These are phyloP conservation scores for Puccinia coronata DNA, from an alignment of 1,284 basidiomycete species.

Conservation along the genomic window DNA sequence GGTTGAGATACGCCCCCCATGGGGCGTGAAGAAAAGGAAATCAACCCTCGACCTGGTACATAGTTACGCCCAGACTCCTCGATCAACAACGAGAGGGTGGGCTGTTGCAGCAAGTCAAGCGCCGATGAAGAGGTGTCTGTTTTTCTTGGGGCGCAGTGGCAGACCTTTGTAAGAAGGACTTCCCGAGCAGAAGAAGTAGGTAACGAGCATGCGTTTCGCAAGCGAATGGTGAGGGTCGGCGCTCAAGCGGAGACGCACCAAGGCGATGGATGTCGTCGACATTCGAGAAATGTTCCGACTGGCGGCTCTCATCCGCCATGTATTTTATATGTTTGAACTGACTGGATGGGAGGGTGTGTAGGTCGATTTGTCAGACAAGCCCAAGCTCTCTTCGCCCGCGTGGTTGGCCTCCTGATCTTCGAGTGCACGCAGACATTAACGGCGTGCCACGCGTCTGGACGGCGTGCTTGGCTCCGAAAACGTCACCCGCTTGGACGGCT, in stretches of 20 bases:
- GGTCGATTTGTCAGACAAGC: conserved; percentile 1
- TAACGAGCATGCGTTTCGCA: background rate
- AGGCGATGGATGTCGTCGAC: conserved; percentile 44
- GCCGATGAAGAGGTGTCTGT: too few species aligned
- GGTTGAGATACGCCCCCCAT: too few species aligned
- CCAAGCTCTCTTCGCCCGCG: conserved; percentile 9
- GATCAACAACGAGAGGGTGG: conserved; percentile 11
- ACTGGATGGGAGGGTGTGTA: background rate
- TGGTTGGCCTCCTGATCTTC: conserved; percentile 3
- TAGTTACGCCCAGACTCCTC: background rate
- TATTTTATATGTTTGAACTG: too few species aligned
- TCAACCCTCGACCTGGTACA: background rate
- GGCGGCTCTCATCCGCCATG: conserved; percentile 7
- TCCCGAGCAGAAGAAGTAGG: background rate
- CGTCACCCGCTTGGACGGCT: conserved; percentile 45
- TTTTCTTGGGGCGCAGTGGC: background rate
- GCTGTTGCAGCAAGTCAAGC: background rate
- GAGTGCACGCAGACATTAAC: background rate
- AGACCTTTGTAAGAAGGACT: background rate
- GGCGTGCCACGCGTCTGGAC: conserved; percentile 20
- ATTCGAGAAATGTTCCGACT: conserved; percentile 9
- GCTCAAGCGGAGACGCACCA: conserved; percentile 38
- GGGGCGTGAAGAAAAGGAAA: background rate
- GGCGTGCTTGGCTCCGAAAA: conserved; percentile 36
- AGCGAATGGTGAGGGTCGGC: conserved; percentile 28